Percentiles rank a stretch among this genome's conserved stretches.
These are phyloP conservation scores for Neurospora sp. DNA, from an alignment of 495 filamentous ascomycete species.

Conservation along the genomic window DNA sequence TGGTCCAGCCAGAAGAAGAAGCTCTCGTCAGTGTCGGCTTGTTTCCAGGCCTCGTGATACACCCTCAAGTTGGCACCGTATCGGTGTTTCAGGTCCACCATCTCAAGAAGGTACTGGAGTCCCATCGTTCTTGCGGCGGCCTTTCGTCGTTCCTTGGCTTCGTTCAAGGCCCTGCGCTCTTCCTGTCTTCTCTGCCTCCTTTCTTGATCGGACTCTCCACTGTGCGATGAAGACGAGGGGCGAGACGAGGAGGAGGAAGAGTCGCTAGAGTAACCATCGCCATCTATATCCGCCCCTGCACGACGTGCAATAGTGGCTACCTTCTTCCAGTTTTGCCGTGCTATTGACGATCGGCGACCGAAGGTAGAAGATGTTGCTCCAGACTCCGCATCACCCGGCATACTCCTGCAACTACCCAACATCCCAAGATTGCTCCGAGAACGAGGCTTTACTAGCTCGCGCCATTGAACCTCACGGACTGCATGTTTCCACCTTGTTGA, in stretches of 20 bases:
- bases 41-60: constrained; percentile 81
- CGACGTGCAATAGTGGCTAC: constrained; percentile 58
- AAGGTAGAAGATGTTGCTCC: not conserved
- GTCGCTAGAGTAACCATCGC: constrained; percentile 16
- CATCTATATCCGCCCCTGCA: constrained; percentile 54
- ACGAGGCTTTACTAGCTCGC: constrained; percentile 40
- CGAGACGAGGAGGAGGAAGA: constrained; percentile 4
- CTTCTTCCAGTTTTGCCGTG: constrained; percentile 66
- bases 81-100: constrained; percentile 84
- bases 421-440: constrained; percentile 18
- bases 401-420: not conserved
- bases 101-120: constrained; percentile 82
- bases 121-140: constrained; percentile 71
- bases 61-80: constrained; percentile 76
- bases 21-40: constrained; percentile 64
- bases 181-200: constrained; percentile 24
- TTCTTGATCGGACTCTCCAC: constrained; percentile 20
- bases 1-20: constrained; percentile 97
- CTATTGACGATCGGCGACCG: constrained; percentile 20
- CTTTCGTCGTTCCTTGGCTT: constrained; percentile 35
- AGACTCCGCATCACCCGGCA: not conserved
- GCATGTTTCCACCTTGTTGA: constrained; percentile 60
- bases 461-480: constrained; percentile 54
- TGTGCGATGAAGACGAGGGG: constrained; percentile 14
- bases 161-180: constrained; percentile 29